phyloP scores from a whole-genome alignment of 129 eudicot genomes.

The Flaveria robusta region DNA sequence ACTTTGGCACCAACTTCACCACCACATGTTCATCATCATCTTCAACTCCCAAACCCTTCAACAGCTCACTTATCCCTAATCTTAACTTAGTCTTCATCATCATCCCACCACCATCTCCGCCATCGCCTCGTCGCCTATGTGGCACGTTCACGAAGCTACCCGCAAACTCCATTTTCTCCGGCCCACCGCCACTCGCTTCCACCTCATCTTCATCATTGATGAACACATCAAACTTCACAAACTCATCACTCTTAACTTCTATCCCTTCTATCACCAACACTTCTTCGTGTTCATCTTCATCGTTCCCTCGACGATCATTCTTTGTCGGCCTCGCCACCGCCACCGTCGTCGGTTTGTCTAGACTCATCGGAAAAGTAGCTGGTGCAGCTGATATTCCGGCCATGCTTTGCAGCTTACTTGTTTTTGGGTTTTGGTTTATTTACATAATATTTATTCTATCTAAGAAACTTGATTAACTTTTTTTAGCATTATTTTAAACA shows the following conservation, averaged over 20 bases:
- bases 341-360: too few relatives aligned
- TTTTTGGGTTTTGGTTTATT: too few relatives aligned
- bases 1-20: slow-evolving; percentile 49
- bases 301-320: too few relatives aligned
- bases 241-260: slow-evolving; percentile 19
- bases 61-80: slow-evolving; percentile 45
- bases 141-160: slow-evolving; percentile 39
- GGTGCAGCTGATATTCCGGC: too few relatives aligned
- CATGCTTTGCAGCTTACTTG: too few relatives aligned
- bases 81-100: slow-evolving; percentile 10
- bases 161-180: slow-evolving; percentile 29
- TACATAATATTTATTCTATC: too few relatives aligned
- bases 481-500: too few relatives aligned
- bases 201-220: slow-evolving; percentile 37
- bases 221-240: slow-evolving; percentile 44
- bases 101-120: slow-evolving; percentile 16
- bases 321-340: too few relatives aligned
- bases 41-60: slow-evolving; percentile 51
- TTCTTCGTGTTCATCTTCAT: too few relatives aligned
- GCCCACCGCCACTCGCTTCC: slow-evolving; percentile 4
- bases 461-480: too few relatives aligned
- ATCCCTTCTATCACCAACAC: too few relatives aligned
- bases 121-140: neutral
- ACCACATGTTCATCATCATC: slow-evolving; percentile 49
- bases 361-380: too few relatives aligned